Conservation (phyloP, 352 stramenopile genomes). For the Phytophthora cryptogea region DNA sequence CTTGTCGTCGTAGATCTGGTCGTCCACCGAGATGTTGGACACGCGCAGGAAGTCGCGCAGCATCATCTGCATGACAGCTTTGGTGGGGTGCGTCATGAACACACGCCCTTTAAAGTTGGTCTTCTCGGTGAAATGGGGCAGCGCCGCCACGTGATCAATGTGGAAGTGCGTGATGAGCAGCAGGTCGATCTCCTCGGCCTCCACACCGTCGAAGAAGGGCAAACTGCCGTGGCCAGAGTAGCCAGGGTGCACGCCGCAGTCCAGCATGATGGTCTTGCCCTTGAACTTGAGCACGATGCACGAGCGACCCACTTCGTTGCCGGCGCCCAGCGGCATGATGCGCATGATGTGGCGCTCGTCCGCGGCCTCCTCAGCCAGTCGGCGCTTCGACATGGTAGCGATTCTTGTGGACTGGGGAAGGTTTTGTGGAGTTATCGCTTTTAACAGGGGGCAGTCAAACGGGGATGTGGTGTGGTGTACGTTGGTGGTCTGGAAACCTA, state of each 20-base stretch:
- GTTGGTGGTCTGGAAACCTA: too few species aligned
- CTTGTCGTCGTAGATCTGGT: slow-evolving; percentile 93
- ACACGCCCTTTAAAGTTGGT: slow-evolving; percentile 97
- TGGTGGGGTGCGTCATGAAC: slow-evolving; percentile 99
- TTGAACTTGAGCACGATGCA: slow-evolving; percentile 99
- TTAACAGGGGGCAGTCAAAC: background rate
- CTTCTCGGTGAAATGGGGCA: slow-evolving; percentile 99
- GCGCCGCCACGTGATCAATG: slow-evolving; percentile 98
- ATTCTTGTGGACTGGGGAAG: background rate
- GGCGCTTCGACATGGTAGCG: slow-evolving; percentile 69
- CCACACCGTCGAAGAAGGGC: slow-evolving; percentile 98
- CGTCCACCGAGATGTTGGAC: slow-evolving; percentile 93
- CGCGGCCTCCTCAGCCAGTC: slow-evolving; percentile 67
- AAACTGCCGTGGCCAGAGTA: slow-evolving; percentile 97
- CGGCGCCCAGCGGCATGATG: slow-evolving; percentile 96
- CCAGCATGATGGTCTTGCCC: slow-evolving; percentile 97
- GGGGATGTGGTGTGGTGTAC: background rate
- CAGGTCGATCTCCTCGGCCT: slow-evolving; percentile 95
- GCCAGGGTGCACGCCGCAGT: slow-evolving; percentile 90
- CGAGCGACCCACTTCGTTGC: slow-evolving; percentile 99
- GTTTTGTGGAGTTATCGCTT: background rate
- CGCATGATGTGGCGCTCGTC: slow-evolving; percentile 92
- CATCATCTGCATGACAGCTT: slow-evolving; percentile 98
- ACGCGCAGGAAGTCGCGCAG: slow-evolving; percentile 97
- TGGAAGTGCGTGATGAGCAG: slow-evolving; percentile 99